phyloP scores from a whole-genome alignment of 2,329 filamentous ascomycete species.

The Endothia cerciana region DNA sequence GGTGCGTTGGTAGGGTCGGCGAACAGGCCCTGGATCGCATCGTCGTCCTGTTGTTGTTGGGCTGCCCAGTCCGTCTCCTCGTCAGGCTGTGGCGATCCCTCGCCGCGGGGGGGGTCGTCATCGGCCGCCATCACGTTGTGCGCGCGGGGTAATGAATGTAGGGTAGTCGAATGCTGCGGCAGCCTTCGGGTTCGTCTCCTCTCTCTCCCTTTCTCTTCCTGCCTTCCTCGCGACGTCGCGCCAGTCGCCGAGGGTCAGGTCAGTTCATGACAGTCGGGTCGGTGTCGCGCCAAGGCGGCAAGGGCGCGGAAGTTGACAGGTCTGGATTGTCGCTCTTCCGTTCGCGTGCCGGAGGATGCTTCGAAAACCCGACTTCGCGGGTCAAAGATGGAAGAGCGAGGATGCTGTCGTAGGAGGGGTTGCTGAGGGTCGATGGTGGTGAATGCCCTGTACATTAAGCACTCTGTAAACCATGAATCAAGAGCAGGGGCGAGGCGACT shows the following conservation, averaged over 20 bases:
- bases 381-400: neutral
- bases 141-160: neutral
- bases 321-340: neutral
- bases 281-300: neutral
- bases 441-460: neutral
- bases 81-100: constrained; percentile 18
- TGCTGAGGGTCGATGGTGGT: neutral
- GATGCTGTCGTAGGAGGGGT: neutral
- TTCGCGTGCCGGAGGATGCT: neutral
- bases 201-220: constrained; percentile 4
- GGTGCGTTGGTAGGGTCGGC: constrained; percentile 41
- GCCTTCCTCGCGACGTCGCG: constrained; percentile 25
- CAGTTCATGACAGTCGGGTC: constrained; percentile 26
- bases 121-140: constrained; percentile 21
- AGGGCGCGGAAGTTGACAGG: neutral
- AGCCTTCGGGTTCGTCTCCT: constrained; percentile 9
- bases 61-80: constrained; percentile 44
- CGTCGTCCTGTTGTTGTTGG: constrained; percentile 55
- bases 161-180: neutral
- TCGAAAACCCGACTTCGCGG: neutral
- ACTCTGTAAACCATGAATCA: neutral
- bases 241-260: constrained; percentile 19
- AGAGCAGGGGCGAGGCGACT: neutral
- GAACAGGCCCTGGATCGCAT: constrained; percentile 50
- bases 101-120: constrained; percentile 22